Conservation (phyloP, 2,329 filamentous ascomycete genomes). For the Cryoendolithus antarcticus region DNA sequence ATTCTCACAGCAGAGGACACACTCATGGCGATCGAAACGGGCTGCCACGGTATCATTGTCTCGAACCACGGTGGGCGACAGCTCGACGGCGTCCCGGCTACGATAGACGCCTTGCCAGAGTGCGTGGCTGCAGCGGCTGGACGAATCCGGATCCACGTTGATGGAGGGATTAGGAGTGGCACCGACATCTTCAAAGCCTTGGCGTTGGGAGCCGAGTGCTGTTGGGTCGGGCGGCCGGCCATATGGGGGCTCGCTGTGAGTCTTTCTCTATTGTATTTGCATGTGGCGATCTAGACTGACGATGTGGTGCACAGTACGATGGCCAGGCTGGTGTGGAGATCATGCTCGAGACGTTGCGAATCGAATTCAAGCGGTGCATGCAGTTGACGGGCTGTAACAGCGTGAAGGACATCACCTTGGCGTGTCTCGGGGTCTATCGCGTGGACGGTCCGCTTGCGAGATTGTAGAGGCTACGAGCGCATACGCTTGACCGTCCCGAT, state of each 20-base stretch:
- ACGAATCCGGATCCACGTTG: conserved; percentile 48
- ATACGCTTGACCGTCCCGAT: no score
- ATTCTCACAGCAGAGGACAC: conserved; percentile 30
- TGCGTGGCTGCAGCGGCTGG: conserved; percentile 28
- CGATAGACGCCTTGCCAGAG: conserved; percentile 20
- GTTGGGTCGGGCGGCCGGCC: conserved; percentile 36
- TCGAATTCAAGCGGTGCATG: conserved; percentile 25
- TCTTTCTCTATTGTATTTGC: not conserved
- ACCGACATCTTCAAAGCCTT: conserved; percentile 48
- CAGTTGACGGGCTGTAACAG: conserved; percentile 24
- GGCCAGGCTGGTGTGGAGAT: conserved; percentile 27
- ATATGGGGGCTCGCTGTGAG: conserved; percentile 38
- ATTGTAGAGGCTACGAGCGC: conserved; percentile 9
- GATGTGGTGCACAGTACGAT: conserved; percentile 25
- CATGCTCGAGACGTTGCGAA: conserved; percentile 28
- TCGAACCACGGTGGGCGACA: conserved; percentile 35
- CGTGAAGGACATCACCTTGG: conserved; percentile 23
- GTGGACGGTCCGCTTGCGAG: conserved; percentile 23
- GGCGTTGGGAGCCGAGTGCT: conserved; percentile 39
- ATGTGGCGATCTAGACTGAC: no score
- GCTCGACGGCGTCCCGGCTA: conserved; percentile 5
- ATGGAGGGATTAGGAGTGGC: conserved; percentile 44
- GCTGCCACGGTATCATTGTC: conserved; percentile 55
- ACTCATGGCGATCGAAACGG: conserved; percentile 39
- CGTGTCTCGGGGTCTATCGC: conserved; percentile 19